Conservation (phyloP, 2,329 filamentous ascomycete genomes). For the Rhinocladiella mackenziei region DNA sequence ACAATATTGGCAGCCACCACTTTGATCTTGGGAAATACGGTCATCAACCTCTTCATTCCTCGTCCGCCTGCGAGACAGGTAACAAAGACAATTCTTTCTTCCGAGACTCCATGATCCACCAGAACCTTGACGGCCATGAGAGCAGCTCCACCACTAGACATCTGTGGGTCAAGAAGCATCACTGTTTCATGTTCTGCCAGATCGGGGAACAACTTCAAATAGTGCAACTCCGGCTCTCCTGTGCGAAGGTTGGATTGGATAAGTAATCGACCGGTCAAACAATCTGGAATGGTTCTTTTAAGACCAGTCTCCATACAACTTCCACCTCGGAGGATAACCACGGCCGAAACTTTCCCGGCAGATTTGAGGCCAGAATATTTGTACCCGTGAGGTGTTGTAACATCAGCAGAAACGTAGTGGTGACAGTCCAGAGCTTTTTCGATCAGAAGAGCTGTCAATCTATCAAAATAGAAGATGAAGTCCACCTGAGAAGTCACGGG, state of each 20-base stretch:
- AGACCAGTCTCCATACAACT: conserved; percentile 83
- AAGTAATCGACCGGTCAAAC: conserved; percentile 78
- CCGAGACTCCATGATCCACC: conserved; percentile 83
- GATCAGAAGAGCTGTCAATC: conserved; percentile 76
- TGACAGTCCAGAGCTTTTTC: conserved; percentile 76
- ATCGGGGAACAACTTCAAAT: conserved; percentile 71
- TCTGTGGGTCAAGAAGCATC: conserved; percentile 85
- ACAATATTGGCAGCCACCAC: conserved; percentile 82
- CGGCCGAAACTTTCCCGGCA: conserved; percentile 73
- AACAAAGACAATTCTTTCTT: conserved; percentile 83
- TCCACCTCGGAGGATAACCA: conserved; percentile 83
- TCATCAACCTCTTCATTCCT: conserved; percentile 78
- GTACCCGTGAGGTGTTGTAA: conserved; percentile 68
- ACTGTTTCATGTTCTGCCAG: conserved; percentile 74
- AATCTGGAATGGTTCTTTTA: conserved; percentile 87
- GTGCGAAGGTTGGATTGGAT: conserved; percentile 84
- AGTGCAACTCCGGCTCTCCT: conserved; percentile 90
- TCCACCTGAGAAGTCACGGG: conserved; percentile 76
- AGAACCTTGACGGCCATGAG: conserved; percentile 97
- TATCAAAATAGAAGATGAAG: conserved; percentile 96
- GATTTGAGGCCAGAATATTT: conserved; percentile 68
- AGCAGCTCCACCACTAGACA: conserved; percentile 80
- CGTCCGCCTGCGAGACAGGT: conserved; percentile 85
- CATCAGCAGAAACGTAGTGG: conserved; percentile 59
- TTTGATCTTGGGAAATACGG: conserved; percentile 81